These are phyloP conservation scores for Aspergillus haitiensis DNA, from an alignment of 495 filamentous ascomycete genomes.

Conservation along the genomic window DNA sequence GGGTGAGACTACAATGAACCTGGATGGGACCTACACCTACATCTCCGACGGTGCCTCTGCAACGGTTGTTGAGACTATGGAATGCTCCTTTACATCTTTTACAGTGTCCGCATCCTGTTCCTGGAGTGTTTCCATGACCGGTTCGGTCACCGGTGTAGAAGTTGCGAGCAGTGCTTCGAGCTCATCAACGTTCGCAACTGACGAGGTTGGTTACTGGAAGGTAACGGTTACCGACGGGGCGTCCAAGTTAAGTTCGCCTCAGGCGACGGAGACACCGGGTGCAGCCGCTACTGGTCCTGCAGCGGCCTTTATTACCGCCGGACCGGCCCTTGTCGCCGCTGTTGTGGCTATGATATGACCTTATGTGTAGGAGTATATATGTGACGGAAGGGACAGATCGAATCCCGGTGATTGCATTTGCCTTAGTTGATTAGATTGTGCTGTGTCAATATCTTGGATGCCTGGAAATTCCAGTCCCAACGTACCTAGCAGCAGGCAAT, in stretches of 20 bases:
- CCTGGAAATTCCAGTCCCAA: too few relatives aligned
- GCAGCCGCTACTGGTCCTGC: slow-evolving; percentile 5
- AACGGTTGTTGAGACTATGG: background rate
- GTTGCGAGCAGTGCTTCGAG: background rate
- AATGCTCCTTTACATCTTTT: background rate
- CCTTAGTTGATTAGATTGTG: too few relatives aligned
- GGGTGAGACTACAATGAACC: background rate
- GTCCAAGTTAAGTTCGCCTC: slow-evolving; percentile 1
- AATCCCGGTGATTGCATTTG: too few relatives aligned
- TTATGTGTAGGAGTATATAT: too few relatives aligned
- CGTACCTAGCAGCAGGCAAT: too few relatives aligned
- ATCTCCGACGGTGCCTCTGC: background rate
- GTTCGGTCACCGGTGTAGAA: background rate
- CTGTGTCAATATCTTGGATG: too few relatives aligned
- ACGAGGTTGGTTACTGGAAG: background rate
- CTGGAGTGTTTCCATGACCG: background rate
- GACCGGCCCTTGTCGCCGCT: background rate
- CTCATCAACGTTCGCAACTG: background rate
- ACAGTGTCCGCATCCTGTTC: background rate
- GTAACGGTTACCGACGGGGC: slow-evolving; percentile 4
- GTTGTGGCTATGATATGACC: background rate
- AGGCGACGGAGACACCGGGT: slow-evolving; percentile 16
- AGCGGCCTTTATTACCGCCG: slow-evolving; percentile 7
- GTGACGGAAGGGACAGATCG: too few relatives aligned
- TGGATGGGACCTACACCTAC: background rate